Conservation (phyloP, 257 asterid genomes). For the Solanum dulcamara region DNA sequence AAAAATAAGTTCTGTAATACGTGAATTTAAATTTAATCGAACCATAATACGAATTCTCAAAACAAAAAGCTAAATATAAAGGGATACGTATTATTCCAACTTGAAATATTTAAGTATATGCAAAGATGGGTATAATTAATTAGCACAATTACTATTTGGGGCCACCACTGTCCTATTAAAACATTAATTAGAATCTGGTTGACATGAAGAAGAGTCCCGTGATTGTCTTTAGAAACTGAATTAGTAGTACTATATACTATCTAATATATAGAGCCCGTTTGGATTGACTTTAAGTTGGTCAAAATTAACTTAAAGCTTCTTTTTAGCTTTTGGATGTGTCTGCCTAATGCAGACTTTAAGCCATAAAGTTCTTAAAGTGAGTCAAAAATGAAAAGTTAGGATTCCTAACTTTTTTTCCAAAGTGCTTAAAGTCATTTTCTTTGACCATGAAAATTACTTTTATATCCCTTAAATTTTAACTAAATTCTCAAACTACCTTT, state of each 20-base stretch:
- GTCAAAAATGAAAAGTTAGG: no score
- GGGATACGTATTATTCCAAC: not conserved
- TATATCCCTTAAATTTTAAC: no score
- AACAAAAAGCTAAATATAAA: not conserved
- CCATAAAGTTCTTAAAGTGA: no score
- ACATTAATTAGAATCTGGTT: not conserved
- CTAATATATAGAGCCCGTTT: no score
- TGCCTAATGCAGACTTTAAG: no score
- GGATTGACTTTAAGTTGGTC: no score
- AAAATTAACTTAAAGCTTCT: no score
- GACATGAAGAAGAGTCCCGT: not conserved
- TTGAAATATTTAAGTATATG: not conserved
- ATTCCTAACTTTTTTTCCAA: no score
- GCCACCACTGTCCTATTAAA: not conserved
- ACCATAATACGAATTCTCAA: not conserved
- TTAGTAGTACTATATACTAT: not conserved
- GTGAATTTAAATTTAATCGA: not conserved
- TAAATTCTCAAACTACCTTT: no score
- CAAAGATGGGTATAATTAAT: not conserved
- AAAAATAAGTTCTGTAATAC: accelerated
- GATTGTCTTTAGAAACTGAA: not conserved
- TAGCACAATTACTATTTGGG: not conserved
- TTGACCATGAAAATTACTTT: no score
- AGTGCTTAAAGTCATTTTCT: no score
- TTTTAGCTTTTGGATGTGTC: no score